Conservation (phyloP, 2,329 filamentous ascomycete genomes). For the Paecilomyces formosus region DNA sequence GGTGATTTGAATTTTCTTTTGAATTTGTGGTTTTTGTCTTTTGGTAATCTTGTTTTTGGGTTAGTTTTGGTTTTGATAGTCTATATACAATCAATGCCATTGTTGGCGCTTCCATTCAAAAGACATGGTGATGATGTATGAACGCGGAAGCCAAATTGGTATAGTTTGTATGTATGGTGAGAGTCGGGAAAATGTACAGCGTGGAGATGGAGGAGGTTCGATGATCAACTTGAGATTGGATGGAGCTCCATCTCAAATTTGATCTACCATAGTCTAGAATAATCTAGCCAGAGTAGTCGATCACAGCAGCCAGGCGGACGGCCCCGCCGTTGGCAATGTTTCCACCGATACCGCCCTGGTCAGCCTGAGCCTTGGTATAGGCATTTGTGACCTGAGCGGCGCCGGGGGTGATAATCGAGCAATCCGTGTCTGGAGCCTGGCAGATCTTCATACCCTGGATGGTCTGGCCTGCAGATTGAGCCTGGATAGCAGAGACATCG, state of each 20-base stretch:
- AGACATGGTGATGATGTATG: too few species aligned
- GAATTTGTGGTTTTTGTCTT: too few species aligned
- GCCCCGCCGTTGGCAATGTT: slow-evolving; percentile 16
- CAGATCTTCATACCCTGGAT: slow-evolving; percentile 33
- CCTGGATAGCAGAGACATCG: slow-evolving; percentile 27
- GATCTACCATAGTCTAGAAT: not conserved
- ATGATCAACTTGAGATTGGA: not conserved
- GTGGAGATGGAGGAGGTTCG: not conserved
- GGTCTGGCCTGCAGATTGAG: slow-evolving; percentile 19
- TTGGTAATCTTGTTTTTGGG: too few species aligned
- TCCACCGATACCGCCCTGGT: slow-evolving; percentile 26
- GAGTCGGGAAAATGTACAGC: too few species aligned
- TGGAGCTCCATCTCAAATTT: too few species aligned
- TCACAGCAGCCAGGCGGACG: not conserved
- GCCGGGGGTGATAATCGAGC: slow-evolving; percentile 21
- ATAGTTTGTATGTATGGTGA: too few species aligned
- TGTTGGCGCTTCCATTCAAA: too few species aligned
- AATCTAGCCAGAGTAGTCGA: not conserved
- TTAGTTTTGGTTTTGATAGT: too few species aligned
- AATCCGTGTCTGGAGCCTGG: slow-evolving; percentile 14
- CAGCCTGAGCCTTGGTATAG: slow-evolving; percentile 20
- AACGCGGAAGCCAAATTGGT: too few species aligned
- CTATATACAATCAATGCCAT: too few species aligned
- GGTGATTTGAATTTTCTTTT: too few species aligned
- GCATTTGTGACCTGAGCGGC: slow-evolving; percentile 22